Conservation (phyloP, 768 basidiomycete species). For the Boletus vermiculosoides region DNA sequence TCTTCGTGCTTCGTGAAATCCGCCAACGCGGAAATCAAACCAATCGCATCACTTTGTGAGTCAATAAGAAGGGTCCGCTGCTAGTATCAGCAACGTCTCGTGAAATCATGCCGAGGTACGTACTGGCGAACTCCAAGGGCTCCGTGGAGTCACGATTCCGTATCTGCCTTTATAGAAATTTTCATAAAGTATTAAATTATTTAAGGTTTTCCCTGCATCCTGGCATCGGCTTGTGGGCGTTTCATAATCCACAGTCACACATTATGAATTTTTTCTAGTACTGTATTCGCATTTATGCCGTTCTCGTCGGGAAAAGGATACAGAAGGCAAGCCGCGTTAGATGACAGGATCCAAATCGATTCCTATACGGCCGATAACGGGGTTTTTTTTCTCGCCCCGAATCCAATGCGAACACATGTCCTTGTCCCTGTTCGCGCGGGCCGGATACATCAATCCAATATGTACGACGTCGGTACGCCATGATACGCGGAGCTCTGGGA, state of each 20-base stretch:
- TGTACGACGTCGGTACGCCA: neutral
- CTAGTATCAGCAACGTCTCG: slow-evolving; percentile 1
- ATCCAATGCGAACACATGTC: neutral
- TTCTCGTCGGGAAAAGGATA: neutral
- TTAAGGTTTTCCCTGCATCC: neutral
- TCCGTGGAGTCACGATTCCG: slow-evolving; percentile 21
- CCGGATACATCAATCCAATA: neutral
- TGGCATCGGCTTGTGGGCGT: neutral
- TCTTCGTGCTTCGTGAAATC: slow-evolving; percentile 13
- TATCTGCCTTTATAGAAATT: neutral
- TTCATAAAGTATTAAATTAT: neutral
- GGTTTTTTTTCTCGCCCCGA: neutral
- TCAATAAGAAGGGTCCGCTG: neutral
- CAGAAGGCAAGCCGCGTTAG: neutral
- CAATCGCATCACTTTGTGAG: slow-evolving; percentile 5
- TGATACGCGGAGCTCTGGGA: neutral
- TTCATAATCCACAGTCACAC: neutral
- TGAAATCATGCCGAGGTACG: neutral
- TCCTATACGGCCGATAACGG: neutral
- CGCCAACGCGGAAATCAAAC: slow-evolving; percentile 32
- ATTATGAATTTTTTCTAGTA: neutral
- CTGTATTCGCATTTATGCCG: neutral
- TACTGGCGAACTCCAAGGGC: slow-evolving; percentile 20
- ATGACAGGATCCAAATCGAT: slow-evolving; percentile 1
- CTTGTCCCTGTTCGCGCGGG: neutral